Conservation (phyloP, 495 filamentous ascomycete species). For the Choiromyces venosus region DNA sequence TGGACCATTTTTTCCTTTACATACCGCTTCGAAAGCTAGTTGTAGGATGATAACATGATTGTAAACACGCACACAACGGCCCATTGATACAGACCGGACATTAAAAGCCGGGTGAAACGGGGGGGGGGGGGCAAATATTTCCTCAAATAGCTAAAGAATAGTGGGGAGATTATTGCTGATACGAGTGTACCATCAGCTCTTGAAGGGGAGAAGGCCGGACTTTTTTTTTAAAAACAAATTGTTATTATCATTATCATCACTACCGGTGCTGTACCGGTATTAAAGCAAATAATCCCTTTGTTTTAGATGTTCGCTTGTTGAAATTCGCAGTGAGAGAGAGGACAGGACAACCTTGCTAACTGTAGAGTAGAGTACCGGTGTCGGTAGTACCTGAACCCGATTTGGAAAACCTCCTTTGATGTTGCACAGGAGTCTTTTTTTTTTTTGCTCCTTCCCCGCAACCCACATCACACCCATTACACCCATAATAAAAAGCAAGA, state of each 20-base stretch:
- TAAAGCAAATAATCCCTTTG: background rate
- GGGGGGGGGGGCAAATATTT: background rate
- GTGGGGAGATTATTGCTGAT: background rate
- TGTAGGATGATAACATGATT: background rate
- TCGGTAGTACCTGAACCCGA: background rate
- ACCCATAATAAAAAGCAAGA: background rate
- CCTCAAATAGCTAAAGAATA: background rate
- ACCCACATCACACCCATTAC: background rate
- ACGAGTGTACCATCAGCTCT: conserved; percentile 8
- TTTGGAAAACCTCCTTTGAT: background rate
- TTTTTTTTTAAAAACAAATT: conserved; percentile 1
- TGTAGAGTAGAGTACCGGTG: background rate
- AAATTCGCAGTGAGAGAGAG: background rate
- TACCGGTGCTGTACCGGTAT: too few relatives aligned
- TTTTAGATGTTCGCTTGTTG: background rate
- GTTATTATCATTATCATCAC: background rate
- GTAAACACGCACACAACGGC: background rate
- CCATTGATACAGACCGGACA: background rate
- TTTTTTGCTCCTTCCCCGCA: background rate
- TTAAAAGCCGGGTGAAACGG: background rate
- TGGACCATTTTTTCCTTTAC: background rate
- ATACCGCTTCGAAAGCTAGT: background rate
- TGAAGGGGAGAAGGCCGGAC: conserved; percentile 7
- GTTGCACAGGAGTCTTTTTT: background rate
- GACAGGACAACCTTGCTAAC: background rate